Evolutionary conservation across 2,329 filamentous ascomycete species (phyloP).

Genomic region (Epichloe gansuensis): DNA sequence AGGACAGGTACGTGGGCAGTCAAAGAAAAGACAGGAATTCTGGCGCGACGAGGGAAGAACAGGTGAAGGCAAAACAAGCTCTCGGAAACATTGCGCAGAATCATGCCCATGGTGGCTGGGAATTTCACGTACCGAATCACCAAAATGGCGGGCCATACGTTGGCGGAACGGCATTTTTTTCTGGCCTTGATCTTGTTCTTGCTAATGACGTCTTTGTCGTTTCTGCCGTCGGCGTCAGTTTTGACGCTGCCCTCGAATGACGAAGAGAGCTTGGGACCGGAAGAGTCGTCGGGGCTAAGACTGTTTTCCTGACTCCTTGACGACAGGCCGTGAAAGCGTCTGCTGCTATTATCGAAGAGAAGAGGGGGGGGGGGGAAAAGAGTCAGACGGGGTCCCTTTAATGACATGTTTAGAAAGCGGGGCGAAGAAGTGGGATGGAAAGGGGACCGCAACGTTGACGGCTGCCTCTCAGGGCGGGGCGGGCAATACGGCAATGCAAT

Average conservation of each 20-base stretch:
- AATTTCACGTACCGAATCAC: constrained; percentile 29
- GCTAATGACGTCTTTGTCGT: not conserved
- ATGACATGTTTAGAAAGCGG: constrained; percentile 3
- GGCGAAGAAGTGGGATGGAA: not conserved
- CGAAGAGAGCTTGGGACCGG: not conserved
- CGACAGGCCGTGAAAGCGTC: constrained; percentile 4
- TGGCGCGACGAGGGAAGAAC: not conserved
- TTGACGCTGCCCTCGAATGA: not conserved
- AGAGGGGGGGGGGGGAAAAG: not conserved
- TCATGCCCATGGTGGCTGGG: no score
- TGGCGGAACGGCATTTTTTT: constrained; percentile 26
- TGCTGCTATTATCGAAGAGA: constrained; percentile 1
- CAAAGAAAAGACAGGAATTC: not conserved
- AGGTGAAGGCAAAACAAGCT: not conserved
- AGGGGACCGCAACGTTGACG: not conserved
- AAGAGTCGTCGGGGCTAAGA: constrained; percentile 5
- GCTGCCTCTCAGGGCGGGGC: not conserved
- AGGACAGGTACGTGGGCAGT: not conserved
- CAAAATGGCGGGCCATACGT: constrained; percentile 33
- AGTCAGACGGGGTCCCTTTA: not conserved
- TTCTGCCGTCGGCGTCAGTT: not conserved
- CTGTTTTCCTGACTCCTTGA: constrained; percentile 3
- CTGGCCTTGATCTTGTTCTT: not conserved
- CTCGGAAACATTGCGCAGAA: no score
- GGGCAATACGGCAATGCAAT: no score